Evolutionary conservation across 202 grass and related monocot species (phyloP).

Genomic region (Elaeis oleifera): DNA sequence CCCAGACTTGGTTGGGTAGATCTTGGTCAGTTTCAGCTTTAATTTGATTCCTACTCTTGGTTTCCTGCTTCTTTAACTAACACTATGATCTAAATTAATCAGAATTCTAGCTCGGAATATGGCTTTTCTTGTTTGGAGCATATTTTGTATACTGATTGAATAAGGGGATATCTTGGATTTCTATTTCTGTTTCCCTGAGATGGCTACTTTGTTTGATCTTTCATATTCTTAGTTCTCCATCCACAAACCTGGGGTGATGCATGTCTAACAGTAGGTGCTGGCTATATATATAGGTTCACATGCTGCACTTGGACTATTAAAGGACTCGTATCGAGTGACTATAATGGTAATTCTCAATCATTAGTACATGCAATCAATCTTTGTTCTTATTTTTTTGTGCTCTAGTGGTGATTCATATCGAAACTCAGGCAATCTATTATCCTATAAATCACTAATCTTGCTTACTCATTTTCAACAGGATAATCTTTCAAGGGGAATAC

Average conservation of each 20-base stretch:
- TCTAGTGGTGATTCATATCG: neutral
- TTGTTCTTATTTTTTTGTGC: neutral
- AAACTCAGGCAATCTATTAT: neutral
- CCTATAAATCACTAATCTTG: neutral
- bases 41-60: neutral
- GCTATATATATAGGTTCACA: slow-evolving; percentile 54
- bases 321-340: slow-evolving; percentile 86
- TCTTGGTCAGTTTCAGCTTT: slow-evolving; percentile 76
- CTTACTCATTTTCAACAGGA: slow-evolving; percentile 25
- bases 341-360: slow-evolving; percentile 47
- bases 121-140: no score
- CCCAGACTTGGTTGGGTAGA: slow-evolving; percentile 58
- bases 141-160: no score
- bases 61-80: neutral
- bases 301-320: slow-evolving; percentile 62
- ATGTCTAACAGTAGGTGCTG: slow-evolving; percentile 72
- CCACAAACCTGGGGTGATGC: slow-evolving; percentile 56
- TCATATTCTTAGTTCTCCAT: slow-evolving; percentile 49
- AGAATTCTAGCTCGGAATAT: neutral
- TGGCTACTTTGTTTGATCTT: no score
- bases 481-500: slow-evolving; percentile 89
- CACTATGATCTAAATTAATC: neutral
- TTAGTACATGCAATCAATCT: neutral
- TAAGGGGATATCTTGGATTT: no score
- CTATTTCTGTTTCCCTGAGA: no score